Conservation (phyloP, 164 flowering plant species). For the Taxillus chinensis region DNA sequence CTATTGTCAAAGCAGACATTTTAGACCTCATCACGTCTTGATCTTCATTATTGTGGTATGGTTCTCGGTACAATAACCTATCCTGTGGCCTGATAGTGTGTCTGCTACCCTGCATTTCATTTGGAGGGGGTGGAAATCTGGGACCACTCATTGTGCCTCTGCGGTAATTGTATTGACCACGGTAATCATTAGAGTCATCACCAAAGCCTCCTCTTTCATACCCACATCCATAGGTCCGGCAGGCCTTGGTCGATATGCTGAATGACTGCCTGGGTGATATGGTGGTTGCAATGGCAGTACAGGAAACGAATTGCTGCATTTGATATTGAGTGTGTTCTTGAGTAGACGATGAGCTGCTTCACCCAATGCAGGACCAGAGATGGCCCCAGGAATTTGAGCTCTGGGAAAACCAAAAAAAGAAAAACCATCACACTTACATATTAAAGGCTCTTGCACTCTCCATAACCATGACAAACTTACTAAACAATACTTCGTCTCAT, state of each 20-base stretch:
- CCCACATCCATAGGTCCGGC: constrained; percentile 66
- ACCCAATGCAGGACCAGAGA: constrained; percentile 66
- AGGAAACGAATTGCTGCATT: constrained; percentile 21
- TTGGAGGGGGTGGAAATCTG: constrained; percentile 22
- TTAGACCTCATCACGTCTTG: constrained; percentile 14
- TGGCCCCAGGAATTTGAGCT: constrained; percentile 67
- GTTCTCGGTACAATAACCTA: constrained; percentile 28
- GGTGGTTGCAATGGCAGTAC: constrained; percentile 19
- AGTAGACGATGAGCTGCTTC: constrained; percentile 94
- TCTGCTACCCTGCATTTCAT: constrained; percentile 27
- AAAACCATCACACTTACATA: background rate
- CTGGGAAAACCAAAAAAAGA: constrained; percentile 26
- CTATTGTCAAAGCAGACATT: constrained; percentile 43
- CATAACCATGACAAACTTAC: too few species aligned
- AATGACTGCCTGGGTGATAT: constrained; percentile 24
- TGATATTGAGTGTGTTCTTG: constrained; percentile 57
- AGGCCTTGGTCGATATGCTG: constrained; percentile 39
- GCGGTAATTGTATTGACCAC: constrained; percentile 14
- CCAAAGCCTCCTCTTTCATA: constrained; percentile 35
- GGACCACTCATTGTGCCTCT: constrained; percentile 23
- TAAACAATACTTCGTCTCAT: background rate
- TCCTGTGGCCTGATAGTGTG: constrained; percentile 34
- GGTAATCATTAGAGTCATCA: constrained; percentile 22
- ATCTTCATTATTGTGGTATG: constrained; percentile 11
- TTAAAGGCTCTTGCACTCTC: background rate